Conservation (phyloP, 805 yeast species). For the Tetrapisispora fleetii region DNA sequence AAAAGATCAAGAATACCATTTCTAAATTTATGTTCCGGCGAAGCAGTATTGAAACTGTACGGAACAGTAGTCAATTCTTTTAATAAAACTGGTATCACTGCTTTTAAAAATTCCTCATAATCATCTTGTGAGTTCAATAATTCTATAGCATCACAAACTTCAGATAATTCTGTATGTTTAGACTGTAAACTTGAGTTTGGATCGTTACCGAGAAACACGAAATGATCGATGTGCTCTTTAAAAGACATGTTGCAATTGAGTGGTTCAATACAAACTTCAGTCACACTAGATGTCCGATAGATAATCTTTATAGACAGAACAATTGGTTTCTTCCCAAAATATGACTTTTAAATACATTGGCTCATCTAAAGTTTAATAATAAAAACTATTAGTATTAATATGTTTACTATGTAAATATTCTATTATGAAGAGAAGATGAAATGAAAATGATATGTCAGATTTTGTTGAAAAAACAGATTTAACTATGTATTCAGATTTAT, state of each 20-base stretch:
- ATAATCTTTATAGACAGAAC: not conserved
- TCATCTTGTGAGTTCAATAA: slow-evolving; percentile 73
- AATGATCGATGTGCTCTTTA: slow-evolving; percentile 49
- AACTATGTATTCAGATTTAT: slow-evolving; percentile 1
- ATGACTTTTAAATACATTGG: too few species aligned
- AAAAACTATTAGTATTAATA: too few species aligned
- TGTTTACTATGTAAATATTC: too few species aligned
- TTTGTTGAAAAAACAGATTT: not conserved
- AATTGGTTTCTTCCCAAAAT: too few species aligned
- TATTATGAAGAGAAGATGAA: not conserved
- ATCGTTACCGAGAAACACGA: slow-evolving; percentile 51
- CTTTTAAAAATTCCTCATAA: slow-evolving; percentile 63
- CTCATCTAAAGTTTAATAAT: too few species aligned
- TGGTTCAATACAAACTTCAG: not conserved
- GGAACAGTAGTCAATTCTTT: slow-evolving; percentile 58
- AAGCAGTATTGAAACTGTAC: slow-evolving; percentile 52
- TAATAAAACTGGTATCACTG: slow-evolving; percentile 60
- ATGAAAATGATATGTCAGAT: not conserved
- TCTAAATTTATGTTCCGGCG: slow-evolving; percentile 71
- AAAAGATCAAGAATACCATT: slow-evolving; percentile 67
- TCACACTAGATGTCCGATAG: not conserved
- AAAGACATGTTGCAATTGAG: slow-evolving; percentile 26
- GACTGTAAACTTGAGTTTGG: slow-evolving; percentile 47
- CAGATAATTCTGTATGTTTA: slow-evolving; percentile 64
- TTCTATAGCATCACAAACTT: slow-evolving; percentile 79